phyloP scores from a whole-genome alignment of 2,329 filamentous ascomycete genomes.

The Scytalidium lignicola region DNA sequence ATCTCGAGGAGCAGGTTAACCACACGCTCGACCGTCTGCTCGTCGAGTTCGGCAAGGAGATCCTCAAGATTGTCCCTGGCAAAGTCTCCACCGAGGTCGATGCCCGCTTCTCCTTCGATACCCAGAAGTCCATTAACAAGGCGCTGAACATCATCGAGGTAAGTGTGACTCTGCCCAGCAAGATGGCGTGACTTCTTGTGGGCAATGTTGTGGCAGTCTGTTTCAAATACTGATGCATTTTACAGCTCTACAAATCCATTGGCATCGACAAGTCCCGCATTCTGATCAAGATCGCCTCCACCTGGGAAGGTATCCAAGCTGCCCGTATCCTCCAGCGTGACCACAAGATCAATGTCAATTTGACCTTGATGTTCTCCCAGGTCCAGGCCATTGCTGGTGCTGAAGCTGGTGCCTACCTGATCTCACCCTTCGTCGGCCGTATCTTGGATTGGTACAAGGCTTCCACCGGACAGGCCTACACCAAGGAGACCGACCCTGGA shows the following conservation, averaged over 20 bases:
- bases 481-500: constrained; percentile 86
- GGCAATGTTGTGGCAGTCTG: too few relatives aligned
- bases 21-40: constrained; percentile 87
- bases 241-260: constrained; percentile 85
- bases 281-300: constrained; percentile 98
- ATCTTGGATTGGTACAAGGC: constrained; percentile 99
- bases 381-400: constrained; percentile 93
- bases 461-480: constrained; percentile 87
- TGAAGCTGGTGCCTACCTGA: constrained; percentile 93
- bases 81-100: constrained; percentile 99
- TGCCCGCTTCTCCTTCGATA: constrained; percentile 92
- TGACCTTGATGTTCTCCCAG: constrained; percentile 97
- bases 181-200: too few relatives aligned
- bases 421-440: constrained; percentile 97
- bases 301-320: constrained; percentile 99
- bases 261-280: constrained; percentile 91
- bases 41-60: constrained; percentile 97
- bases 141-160: constrained; percentile 95
- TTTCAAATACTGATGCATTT: neutral
- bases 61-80: constrained; percentile 92
- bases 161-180: constrained; percentile 29
- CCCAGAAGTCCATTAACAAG: constrained; percentile 87
- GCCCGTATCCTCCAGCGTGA: constrained; percentile 94
- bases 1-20: constrained; percentile 79
- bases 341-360: constrained; percentile 96